Evolutionary conservation across 2,329 filamentous ascomycete species (phyloP).

Genomic region (Sarocladium brachiariae): DNA sequence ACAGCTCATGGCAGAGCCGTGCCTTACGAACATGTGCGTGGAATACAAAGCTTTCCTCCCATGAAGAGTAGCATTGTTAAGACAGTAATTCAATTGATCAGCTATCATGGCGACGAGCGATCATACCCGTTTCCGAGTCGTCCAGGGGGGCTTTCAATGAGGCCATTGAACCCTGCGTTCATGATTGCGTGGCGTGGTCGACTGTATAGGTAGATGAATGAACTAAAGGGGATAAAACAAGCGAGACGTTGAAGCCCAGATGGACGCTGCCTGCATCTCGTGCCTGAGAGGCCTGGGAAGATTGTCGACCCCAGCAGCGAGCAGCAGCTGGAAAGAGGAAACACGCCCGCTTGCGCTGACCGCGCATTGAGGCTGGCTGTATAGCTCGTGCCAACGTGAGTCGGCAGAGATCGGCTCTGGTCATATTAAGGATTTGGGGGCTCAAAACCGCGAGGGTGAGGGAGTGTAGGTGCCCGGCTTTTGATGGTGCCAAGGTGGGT

Average conservation of each 20-base stretch:
- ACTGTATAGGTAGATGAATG: neutral
- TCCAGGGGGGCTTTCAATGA: neutral
- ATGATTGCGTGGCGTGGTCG: neutral
- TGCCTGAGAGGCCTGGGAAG: neutral
- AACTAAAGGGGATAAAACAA: neutral
- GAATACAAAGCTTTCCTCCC: no score
- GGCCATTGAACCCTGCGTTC: neutral
- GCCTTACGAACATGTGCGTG: no score
- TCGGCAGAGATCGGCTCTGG: neutral
- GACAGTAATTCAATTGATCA: no score
- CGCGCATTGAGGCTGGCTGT: neutral
- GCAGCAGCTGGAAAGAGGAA: neutral
- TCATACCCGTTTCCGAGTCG: no score
- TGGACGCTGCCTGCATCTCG: neutral
- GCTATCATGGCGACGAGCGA: no score
- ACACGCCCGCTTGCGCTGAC: neutral
- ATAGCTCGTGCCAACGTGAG: neutral
- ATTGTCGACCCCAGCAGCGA: neutral
- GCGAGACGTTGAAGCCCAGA: neutral
- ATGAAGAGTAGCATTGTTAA: no score
- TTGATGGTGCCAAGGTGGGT: neutral
- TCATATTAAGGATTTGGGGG: neutral
- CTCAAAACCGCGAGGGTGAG: neutral
- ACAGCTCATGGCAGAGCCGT: no score
- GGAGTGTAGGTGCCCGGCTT: neutral